Conservation (phyloP, 2,329 filamentous ascomycete genomes). For the Sphaerostilbella broomeana region DNA sequence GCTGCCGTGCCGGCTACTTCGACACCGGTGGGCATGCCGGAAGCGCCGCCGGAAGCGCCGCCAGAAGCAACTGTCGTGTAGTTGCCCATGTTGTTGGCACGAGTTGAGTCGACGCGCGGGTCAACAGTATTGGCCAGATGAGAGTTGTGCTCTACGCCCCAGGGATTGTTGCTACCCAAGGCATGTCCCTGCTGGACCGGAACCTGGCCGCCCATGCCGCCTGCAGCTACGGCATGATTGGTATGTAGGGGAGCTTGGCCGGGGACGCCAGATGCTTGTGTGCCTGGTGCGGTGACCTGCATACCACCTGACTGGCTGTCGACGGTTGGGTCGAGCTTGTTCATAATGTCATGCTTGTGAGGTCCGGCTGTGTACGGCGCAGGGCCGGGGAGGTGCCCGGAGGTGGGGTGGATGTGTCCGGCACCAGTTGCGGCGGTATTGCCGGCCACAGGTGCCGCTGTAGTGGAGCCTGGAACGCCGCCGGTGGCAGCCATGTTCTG, state of each 20-base stretch:
- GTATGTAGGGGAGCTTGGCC: neutral
- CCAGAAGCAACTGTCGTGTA: too few relatives aligned
- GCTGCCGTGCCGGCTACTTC: neutral
- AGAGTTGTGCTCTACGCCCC: slow-evolving; percentile 25
- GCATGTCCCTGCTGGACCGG: neutral
- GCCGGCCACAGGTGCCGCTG: neutral
- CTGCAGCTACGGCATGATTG: too few relatives aligned
- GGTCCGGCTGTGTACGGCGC: slow-evolving; percentile 15
- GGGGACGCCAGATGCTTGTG: neutral
- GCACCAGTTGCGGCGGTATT: neutral
- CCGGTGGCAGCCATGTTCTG: slow-evolving; percentile 5
- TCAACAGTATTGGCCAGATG: slow-evolving; percentile 39
- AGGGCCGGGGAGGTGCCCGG: slow-evolving; percentile 12
- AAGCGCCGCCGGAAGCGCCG: too few relatives aligned
- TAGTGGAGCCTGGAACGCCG: neutral
- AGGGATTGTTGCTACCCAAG: slow-evolving; percentile 9
- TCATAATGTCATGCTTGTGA: slow-evolving; percentile 14
- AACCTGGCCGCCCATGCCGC: neutral
- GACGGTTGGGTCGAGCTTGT: slow-evolving; percentile 15
- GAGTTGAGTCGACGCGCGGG: slow-evolving; percentile 37
- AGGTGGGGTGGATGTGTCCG: neutral
- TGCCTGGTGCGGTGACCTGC: slow-evolving; percentile 4
- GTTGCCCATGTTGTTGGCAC: neutral
- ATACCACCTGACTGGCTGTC: slow-evolving; percentile 11
- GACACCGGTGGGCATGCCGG: slow-evolving; percentile 3